These are phyloP conservation scores for Pugionium dolabratum DNA, from an alignment of 345 rosid species.

Conservation along the genomic window DNA sequence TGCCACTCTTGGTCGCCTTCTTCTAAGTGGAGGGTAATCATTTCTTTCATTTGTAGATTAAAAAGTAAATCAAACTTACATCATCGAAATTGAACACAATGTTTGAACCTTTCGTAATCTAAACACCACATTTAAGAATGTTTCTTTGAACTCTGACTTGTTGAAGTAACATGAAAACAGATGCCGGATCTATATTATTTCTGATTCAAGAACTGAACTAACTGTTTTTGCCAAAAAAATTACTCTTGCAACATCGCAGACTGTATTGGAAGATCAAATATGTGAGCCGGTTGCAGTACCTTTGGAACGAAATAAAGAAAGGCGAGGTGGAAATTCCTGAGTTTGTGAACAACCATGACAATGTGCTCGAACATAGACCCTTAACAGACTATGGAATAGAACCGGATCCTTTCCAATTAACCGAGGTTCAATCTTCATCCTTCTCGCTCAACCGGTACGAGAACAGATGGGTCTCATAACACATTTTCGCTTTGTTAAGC, in stretches of 20 bases:
- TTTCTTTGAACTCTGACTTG: not conserved
- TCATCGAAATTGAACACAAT: not conserved
- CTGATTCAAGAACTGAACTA: not conserved
- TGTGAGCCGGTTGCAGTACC: slow-evolving; percentile 83
- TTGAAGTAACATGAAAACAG: not conserved
- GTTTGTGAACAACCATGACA: slow-evolving; percentile 71
- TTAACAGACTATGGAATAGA: slow-evolving; percentile 92
- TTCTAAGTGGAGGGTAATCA: slow-evolving; percentile 86
- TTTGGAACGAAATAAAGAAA: slow-evolving; percentile 81
- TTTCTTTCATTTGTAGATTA: slow-evolving; percentile 2
- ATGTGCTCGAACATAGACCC: slow-evolving; percentile 85
- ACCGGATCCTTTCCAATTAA: slow-evolving; percentile 70
- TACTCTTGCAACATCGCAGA: slow-evolving; percentile 38
- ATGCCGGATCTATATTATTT: not conserved
- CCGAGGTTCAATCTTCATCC: slow-evolving; percentile 56
- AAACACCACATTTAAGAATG: slow-evolving; percentile 1
- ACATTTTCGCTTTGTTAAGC: slow-evolving; percentile 1
- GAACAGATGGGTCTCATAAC: slow-evolving; percentile 66
- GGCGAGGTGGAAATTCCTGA: slow-evolving; percentile 87
- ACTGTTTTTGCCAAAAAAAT: not conserved
- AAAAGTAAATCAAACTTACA: not conserved
- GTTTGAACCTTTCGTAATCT: slow-evolving; percentile 9
- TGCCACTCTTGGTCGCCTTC: slow-evolving; percentile 91
- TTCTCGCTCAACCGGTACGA: slow-evolving; percentile 65
- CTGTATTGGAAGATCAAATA: slow-evolving; percentile 92